Percentiles rank a stretch among this genome's conserved stretches.
Conservation (phyloP, 2,329 filamentous ascomycete species). For the Calonectria leucothoes region DNA sequence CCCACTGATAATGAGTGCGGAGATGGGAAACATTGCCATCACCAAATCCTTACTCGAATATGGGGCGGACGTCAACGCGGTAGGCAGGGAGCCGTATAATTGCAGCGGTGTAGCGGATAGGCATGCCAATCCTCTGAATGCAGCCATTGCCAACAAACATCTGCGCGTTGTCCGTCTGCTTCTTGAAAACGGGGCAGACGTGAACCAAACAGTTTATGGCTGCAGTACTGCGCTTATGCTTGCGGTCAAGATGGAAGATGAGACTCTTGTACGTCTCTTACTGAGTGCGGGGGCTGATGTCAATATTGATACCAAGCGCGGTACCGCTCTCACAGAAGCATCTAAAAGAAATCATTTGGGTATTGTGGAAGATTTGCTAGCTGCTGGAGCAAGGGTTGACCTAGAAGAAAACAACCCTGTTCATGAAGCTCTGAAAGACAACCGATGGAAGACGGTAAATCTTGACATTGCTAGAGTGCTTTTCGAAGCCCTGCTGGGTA, state of each 20-base stretch:
- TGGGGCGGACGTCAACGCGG: neutral
- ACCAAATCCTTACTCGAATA: neutral
- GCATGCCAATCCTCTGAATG: conserved; percentile 1
- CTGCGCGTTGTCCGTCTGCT: neutral
- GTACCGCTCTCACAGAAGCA: neutral
- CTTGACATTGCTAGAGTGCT: neutral
- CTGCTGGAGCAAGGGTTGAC: neutral
- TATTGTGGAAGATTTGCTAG: conserved; percentile 11
- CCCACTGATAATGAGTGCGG: neutral
- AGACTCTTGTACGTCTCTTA: neutral
- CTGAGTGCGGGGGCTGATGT: conserved; percentile 8
- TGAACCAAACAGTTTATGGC: neutral
- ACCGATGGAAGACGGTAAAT: neutral
- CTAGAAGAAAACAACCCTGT: neutral
- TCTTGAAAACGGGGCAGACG: conserved; percentile 6
- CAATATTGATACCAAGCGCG: neutral
- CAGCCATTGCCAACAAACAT: neutral
- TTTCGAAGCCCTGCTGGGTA: neutral
- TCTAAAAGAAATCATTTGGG: neutral
- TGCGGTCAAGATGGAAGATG: neutral
- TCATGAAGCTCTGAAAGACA: neutral
- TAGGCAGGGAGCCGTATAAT: neutral
- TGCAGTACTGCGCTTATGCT: neutral
- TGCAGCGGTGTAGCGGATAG: neutral
- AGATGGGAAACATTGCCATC: neutral